Evolutionary conservation across 2,329 filamentous ascomycete species (phyloP).

Genomic region (Chaetoscypha palmicola): DNA sequence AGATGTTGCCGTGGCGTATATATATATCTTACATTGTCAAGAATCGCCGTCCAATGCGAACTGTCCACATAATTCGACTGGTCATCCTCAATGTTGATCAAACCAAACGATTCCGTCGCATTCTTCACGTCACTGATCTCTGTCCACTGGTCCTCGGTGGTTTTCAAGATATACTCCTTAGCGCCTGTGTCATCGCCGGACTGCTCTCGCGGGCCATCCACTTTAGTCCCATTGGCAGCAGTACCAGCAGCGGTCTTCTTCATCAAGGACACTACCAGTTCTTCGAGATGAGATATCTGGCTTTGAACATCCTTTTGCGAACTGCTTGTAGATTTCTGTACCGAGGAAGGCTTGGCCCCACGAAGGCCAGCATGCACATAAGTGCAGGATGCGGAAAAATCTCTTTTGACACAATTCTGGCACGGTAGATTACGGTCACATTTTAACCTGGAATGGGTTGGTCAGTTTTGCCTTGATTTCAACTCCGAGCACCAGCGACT

Average conservation of each 20-base stretch:
- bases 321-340: conserved; percentile 9
- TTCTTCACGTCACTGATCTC: conserved; percentile 5
- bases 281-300: conserved; percentile 47
- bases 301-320: conserved; percentile 42
- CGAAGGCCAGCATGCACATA: conserved; percentile 41
- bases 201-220: background rate
- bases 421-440: conserved; percentile 48
- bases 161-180: background rate
- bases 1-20: background rate
- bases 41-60: conserved; percentile 51
- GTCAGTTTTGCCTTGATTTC: background rate
- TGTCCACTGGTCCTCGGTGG: conserved; percentile 3
- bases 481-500: too few relatives aligned
- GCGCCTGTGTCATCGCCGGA: conserved; percentile 1
- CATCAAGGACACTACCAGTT: conserved; percentile 49
- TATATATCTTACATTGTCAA: conserved; percentile 43
- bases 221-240: background rate
- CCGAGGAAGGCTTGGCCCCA: conserved; percentile 10
- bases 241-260: conserved; percentile 10
- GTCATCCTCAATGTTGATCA: conserved; percentile 24
- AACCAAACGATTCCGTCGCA: conserved; percentile 19
- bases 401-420: conserved; percentile 45
- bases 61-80: conserved; percentile 47
- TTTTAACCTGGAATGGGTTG: conserved; percentile 31
- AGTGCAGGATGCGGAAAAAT: conserved; percentile 38